Evolutionary conservation across 306 rosid species (phyloP).

Genomic region (Purshia tridentata): DNA sequence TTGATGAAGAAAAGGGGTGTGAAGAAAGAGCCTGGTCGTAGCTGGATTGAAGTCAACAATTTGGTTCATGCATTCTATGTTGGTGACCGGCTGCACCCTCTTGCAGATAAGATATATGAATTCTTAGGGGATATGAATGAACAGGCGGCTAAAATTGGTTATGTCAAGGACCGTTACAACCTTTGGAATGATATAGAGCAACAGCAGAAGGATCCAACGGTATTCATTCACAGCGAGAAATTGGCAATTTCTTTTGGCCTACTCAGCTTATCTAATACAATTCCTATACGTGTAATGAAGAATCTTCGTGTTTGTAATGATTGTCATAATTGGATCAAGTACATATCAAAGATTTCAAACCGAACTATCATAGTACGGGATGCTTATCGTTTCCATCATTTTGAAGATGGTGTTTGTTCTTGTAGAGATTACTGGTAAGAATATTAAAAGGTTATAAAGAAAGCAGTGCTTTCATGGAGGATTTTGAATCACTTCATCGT

Average conservation of each 20-base stretch:
- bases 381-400: constrained; percentile 85
- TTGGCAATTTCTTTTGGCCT: constrained; percentile 81
- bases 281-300: constrained; percentile 67
- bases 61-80: constrained; percentile 71
- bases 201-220: constrained; percentile 49
- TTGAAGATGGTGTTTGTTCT: constrained; percentile 64
- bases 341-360: constrained; percentile 53
- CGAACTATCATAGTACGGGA: constrained; percentile 71
- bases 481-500: constrained; percentile 4
- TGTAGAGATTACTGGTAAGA: constrained; percentile 82
- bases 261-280: constrained; percentile 45
- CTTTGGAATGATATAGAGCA: constrained; percentile 63
- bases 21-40: constrained; percentile 84
- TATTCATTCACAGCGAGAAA: constrained; percentile 71
- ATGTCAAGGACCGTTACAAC: constrained; percentile 42
- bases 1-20: constrained; percentile 82
- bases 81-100: constrained; percentile 72
- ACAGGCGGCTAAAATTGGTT: constrained; percentile 57
- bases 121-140: constrained; percentile 47
- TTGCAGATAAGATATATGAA: constrained; percentile 54
- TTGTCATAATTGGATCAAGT: constrained; percentile 87
- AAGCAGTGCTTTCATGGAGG: background rate
- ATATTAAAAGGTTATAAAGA: background rate
- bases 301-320: constrained; percentile 83
- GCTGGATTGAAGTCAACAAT: constrained; percentile 79